phyloP scores from a whole-genome alignment of 2,329 filamentous ascomycete genomes.

The Colletotrichum brevisporum region DNA sequence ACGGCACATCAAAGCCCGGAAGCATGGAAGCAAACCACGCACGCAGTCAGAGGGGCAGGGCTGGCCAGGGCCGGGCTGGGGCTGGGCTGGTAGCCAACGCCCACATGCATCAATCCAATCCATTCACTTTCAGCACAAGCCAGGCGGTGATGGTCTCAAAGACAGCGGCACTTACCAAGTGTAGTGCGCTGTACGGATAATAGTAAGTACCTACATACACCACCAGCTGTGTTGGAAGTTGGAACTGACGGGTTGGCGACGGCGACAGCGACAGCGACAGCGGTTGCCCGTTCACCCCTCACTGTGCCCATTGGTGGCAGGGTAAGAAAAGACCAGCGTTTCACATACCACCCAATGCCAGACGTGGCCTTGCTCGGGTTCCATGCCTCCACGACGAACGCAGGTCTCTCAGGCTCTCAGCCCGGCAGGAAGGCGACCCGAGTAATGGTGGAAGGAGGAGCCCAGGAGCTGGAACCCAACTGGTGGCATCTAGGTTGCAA shows the following conservation, averaged over 20 bases:
- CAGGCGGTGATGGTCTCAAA: neutral
- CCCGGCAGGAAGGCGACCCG: neutral
- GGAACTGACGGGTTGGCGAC: neutral
- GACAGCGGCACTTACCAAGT: neutral
- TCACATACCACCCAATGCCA: neutral
- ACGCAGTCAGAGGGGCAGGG: neutral
- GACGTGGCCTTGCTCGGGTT: slow-evolving; percentile 12
- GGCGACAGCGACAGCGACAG: neutral
- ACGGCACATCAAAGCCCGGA: slow-evolving; percentile 13
- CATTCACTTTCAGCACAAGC: neutral
- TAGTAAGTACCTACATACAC: no score
- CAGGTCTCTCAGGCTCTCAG: neutral
- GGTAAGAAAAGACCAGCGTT: slow-evolving; percentile 2
- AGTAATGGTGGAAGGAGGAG: slow-evolving; percentile 7
- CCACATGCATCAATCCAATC: neutral
- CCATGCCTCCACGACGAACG: slow-evolving; percentile 21
- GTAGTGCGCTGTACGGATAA: no score
- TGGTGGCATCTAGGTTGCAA: slow-evolving; percentile 6
- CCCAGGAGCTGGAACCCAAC: no score
- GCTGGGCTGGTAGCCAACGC: neutral
- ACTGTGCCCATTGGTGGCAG: neutral
- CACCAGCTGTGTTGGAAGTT: neutral
- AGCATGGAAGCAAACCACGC: slow-evolving; percentile 1
- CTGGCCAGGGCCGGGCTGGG: neutral
- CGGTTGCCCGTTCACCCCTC: neutral